Base-by-base conservation (phyloP, 1,139 yeast genomes). In the Hanseniaspora gamundiae region DNA sequence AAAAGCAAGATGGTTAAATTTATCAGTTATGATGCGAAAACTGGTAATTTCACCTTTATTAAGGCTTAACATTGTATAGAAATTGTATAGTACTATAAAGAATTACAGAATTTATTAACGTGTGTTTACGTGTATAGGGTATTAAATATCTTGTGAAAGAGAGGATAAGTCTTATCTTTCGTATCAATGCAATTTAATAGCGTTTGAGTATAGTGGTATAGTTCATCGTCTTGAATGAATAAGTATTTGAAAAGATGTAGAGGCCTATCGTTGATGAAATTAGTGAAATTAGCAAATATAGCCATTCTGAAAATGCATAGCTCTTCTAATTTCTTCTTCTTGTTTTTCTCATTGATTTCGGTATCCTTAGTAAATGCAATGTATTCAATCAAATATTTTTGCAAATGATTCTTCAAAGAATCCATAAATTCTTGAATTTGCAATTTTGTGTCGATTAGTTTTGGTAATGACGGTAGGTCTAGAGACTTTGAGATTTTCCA, bases 21-120 rank as follows among this genome's bases (percentile, higher is more conserved):
- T 63, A 72, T 75, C 30, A 73, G 79, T 44, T 93, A 86, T 67
- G 93, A 86, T 50, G 77, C 91, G 0, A 71, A 69, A 20, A 71
- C 82, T 3, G 98, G 98, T 31, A 39, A 43, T 31, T 39, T 41
- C 24, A 35, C 42, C 11, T 41, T 44, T 28, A 35, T 41, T 30
- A 33, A 38, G 21, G 22, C 26, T 20, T 41, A 27, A 41, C 10
- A 9, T 16, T n/a, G 16, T 4, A n/a, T 4, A n/a, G 3, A 30
- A 30, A 3, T 16, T 4, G n/a, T n/a, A n/a, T n/a, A n/a, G n/a
- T n/a, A n/a, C n/a, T n/a, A n/a, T n/a, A n/a, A n/a, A n/a, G n/a
- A n/a, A n/a, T n/a, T n/a, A n/a, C n/a, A n/a, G n/a, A n/a, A n/a
- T n/a, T n/a, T n/a, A n/a, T n/a, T 8, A 28, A 28, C 7, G n/a